phyloP scores from a whole-genome alignment of 495 filamentous ascomycete species.

The Arthonia radiata region DNA sequence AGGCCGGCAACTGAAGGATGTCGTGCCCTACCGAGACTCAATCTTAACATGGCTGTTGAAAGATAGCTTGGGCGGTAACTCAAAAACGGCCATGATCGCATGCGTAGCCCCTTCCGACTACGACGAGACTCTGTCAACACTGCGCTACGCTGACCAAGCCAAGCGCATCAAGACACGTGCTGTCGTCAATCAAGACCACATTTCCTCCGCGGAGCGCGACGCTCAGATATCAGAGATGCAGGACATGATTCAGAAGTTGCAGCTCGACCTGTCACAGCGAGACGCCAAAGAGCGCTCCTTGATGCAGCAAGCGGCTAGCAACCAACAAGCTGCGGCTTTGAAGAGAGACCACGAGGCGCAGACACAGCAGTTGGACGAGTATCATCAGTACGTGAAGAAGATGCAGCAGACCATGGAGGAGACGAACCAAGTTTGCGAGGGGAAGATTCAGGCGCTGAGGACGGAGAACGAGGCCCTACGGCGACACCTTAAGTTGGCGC shows the following conservation, averaged over 20 bases:
- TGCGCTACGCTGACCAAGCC: conserved; percentile 93
- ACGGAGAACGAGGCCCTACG: conserved; percentile 75
- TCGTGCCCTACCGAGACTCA: conserved; percentile 83
- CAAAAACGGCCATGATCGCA: conserved; percentile 96
- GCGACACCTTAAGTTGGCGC: conserved; percentile 58
- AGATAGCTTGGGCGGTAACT: conserved; percentile 88
- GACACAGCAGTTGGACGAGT: conserved; percentile 66
- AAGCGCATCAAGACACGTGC: conserved; percentile 94
- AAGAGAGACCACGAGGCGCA: conserved; percentile 21
- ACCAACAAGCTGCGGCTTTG: conserved; percentile 20
- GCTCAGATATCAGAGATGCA: conserved; percentile 84
- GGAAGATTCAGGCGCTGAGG: conserved; percentile 66
- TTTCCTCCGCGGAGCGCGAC: conserved; percentile 71
- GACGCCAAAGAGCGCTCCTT: no score
- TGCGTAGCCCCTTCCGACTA: conserved; percentile 91
- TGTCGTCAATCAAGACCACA: conserved; percentile 79
- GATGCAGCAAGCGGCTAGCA: no score
- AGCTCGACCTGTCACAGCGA: conserved; percentile 44
- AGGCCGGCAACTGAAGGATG: conserved; percentile 26
- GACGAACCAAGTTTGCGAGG: conserved; percentile 58
- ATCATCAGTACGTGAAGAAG: conserved; percentile 58
- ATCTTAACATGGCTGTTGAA: conserved; percentile 97
- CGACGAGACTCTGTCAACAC: conserved; percentile 85
- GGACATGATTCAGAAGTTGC: conserved; percentile 65
- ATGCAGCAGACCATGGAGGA: conserved; percentile 95